A percentile compares a stretch with the other conserved stretches of the same genome.
phyloP scores from a whole-genome alignment of 768 basidiomycete genomes.

The Kwoniella heveanensis region DNA sequence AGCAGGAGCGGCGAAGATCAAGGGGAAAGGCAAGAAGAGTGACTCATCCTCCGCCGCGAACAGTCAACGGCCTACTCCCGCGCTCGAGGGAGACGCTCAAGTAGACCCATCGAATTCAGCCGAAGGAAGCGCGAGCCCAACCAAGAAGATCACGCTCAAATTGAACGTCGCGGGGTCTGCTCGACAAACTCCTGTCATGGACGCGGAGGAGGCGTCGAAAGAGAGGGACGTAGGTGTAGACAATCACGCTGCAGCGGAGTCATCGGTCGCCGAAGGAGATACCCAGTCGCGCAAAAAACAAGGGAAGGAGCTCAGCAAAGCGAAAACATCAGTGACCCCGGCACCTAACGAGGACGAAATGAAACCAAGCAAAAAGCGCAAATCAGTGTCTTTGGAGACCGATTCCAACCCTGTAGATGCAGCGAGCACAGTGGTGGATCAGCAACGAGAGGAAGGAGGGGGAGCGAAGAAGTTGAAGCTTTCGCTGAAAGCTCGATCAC shows the following conservation, averaged over 20 bases:
- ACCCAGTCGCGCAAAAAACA: neutral
- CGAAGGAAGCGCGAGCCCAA: slow-evolving; percentile 6
- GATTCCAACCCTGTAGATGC: neutral
- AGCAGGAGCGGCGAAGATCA: neutral
- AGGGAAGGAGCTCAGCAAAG: neutral
- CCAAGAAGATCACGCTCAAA: slow-evolving; percentile 5
- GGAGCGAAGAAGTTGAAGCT: neutral
- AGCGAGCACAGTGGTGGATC: neutral
- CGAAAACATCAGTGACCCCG: neutral
- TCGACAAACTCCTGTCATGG: neutral
- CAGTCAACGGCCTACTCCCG: neutral
- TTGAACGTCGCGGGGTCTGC: slow-evolving; percentile 1
- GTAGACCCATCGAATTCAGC: neutral
- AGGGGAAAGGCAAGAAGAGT: slow-evolving; percentile 1
- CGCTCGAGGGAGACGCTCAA: neutral
- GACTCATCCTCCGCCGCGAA: neutral
- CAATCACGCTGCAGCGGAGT: too few species aligned
- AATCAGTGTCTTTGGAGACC: neutral
- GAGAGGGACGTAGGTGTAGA: too few species aligned
- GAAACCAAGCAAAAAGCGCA: neutral
- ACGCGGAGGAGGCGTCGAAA: too few species aligned
- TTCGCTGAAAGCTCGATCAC: neutral
- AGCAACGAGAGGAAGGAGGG: neutral
- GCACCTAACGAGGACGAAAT: neutral
- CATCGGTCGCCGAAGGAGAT: too few species aligned